phyloP scores from a whole-genome alignment of 2,329 filamentous ascomycete species.

The Aspergillus texensis region DNA sequence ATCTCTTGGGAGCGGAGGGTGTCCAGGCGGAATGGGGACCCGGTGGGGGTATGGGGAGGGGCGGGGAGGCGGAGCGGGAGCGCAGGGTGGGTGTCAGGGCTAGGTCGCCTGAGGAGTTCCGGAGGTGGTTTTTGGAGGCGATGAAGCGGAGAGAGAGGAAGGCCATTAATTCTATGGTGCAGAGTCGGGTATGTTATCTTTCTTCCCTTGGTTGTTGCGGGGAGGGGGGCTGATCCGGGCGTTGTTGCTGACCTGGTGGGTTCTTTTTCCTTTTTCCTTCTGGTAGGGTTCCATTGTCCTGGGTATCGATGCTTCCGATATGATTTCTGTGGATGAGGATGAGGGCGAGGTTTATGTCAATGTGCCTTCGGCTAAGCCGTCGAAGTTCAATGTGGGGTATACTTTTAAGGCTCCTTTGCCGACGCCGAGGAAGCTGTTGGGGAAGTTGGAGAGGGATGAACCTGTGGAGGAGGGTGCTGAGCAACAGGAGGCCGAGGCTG shows the following conservation, averaged over 20 bases:
- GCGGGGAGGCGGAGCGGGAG: constrained; percentile 31
- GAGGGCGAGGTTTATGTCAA: constrained; percentile 32
- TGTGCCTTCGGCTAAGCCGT: constrained; percentile 29
- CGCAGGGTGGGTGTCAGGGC: constrained; percentile 39
- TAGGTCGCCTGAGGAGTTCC: constrained; percentile 43
- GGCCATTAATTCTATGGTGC: constrained; percentile 40
- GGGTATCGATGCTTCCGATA: constrained; percentile 38
- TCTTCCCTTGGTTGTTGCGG: background rate
- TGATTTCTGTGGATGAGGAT: constrained; percentile 33
- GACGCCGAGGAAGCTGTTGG: constrained; percentile 24
- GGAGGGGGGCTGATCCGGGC: background rate
- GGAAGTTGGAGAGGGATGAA: constrained; percentile 22
- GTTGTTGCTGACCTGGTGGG: constrained; percentile 4
- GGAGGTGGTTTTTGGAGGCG: constrained; percentile 42
- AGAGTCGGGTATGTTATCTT: constrained; percentile 35
- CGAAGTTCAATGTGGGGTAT: constrained; percentile 35
- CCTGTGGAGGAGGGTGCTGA: constrained; percentile 17
- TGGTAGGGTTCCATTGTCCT: constrained; percentile 36
- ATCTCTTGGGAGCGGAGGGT: constrained; percentile 45
- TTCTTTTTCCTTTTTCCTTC: constrained; percentile 9
- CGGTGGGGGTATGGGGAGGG: constrained; percentile 35
- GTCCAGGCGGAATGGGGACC: constrained; percentile 42
- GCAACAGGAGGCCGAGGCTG: background rate
- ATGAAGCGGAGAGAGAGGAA: constrained; percentile 45
- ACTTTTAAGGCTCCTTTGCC: constrained; percentile 39